These are phyloP conservation scores for Adenanthera pavonina DNA, from an alignment of 306 rosid species.

Conservation along the genomic window DNA sequence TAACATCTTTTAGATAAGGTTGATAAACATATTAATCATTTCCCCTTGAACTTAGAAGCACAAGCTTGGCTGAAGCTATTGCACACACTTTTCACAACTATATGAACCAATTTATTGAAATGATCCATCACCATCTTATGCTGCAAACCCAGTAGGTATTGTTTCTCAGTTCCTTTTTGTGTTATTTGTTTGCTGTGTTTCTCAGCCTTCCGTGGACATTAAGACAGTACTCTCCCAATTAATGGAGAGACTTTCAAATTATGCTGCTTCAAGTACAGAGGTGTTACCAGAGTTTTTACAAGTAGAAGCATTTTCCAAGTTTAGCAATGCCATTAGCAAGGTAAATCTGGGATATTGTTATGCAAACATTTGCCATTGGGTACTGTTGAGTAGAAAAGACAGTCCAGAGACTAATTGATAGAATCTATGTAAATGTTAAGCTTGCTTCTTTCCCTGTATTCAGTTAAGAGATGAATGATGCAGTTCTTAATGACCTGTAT, in stretches of 20 bases:
- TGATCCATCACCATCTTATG: conserved; percentile 30
- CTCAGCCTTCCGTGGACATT: conserved; percentile 91
- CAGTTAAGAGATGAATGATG: conserved; percentile 11
- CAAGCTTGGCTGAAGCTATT: conserved; percentile 21
- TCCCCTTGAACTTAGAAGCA: conserved; percentile 5
- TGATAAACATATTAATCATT: conserved; percentile 10
- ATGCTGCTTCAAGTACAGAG: conserved; percentile 96
- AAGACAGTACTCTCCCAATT: conserved; percentile 94
- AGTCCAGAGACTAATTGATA: conserved; percentile 28
- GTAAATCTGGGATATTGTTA: conserved; percentile 50
- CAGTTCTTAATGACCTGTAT: conserved; percentile 19
- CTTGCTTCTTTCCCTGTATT: conserved; percentile 22
- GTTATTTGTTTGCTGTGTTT: conserved; percentile 25
- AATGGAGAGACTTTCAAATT: conserved; percentile 97
- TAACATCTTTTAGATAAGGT: background rate
- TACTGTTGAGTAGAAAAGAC: background rate
- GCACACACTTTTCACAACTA: conserved; percentile 11
- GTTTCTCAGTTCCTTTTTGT: conserved; percentile 30
- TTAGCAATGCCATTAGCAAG: conserved; percentile 95
- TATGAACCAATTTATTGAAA: conserved; percentile 31
- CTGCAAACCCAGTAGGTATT: conserved; percentile 23
- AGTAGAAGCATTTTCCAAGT: conserved; percentile 98
- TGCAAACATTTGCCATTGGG: conserved; percentile 20
- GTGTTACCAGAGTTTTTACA: conserved; percentile 96
- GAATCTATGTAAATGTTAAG: conserved; percentile 25